Base-by-base conservation (phyloP, 2,329 filamentous ascomycete genomes). In the Ilyonectria destructans region DNA sequence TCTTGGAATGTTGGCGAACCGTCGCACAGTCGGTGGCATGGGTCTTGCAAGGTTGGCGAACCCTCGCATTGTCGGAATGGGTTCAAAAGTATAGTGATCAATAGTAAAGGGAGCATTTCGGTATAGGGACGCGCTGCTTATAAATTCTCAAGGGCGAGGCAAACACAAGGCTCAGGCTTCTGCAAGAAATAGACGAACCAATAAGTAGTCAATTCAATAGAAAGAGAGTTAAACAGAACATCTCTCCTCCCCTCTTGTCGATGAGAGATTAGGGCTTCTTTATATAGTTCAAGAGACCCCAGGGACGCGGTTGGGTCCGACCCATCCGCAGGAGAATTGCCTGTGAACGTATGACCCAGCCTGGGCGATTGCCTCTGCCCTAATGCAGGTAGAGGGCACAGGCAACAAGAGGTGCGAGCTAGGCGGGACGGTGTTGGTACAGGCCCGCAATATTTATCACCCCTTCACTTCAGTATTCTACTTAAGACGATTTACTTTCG, bases 331-430 rank as follows among this genome's bases (percentile, higher is more conserved):
- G 2, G 26, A 51, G 4, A 31, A 51, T 51, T 31, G 23, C 15
- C 48, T 49, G 31, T 31, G 23, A 29, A 49, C 12, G 46, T 4
- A 31, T 31, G 6, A 31, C 23, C 15, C 23, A 6, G 23, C 46
- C 46, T 29, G 23, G 26, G 26, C 26, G 26, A 26, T 26, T 26
- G 26, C 4, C 26, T 26, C 26, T 26, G 8, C 26, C 26, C 4
- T 17, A 51, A 51, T 51, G 48, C 26, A 51, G 26, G 48, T 31
- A 51, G 48, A 51, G 26, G 48, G 13, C 26, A 19, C 48, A 51
- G 48, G 23, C 4, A 7, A 51, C 8, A 31, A 19, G 23, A 6
- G 23, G 13, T 4, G 13, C 12, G 4, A 49, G 46, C 23, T 21
- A 17, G 23, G 46, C 40, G 46, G 21, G 21, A 49, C 29, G 46